These are phyloP conservation scores for Manihot esculenta DNA, from an alignment of 441 rosid species.

Conservation along the genomic window DNA sequence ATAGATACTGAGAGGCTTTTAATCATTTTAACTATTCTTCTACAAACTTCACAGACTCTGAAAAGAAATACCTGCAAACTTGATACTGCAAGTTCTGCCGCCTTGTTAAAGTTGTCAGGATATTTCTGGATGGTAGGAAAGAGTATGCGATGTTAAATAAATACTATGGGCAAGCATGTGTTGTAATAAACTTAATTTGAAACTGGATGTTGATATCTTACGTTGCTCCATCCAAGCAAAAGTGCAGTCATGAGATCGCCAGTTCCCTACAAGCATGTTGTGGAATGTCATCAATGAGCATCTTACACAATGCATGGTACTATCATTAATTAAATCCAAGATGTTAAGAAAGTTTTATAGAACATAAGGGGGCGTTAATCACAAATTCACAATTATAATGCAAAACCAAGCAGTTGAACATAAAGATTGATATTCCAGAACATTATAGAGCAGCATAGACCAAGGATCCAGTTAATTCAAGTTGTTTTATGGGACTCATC, in stretches of 20 bases:
- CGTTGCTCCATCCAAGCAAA: conserved; percentile 99
- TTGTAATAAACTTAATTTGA: background rate
- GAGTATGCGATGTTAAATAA: conserved; percentile 14
- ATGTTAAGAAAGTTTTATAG: no score
- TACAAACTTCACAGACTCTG: background rate
- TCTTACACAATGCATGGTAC: background rate
- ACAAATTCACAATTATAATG: background rate
- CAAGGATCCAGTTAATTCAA: no score
- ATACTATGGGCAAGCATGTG: background rate
- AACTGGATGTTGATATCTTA: conserved; percentile 31
- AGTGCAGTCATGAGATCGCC: conserved; percentile 98
- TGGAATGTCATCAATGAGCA: background rate
- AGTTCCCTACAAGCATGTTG: conserved; percentile 64
- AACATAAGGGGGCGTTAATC: background rate
- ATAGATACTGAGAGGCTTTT: background rate
- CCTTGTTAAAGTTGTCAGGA: conserved; percentile 70
- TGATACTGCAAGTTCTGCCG: conserved; percentile 97
- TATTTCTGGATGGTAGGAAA: conserved; percentile 61
- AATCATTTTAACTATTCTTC: background rate
- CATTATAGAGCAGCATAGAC: background rate
- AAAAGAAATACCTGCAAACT: conserved; percentile 75
- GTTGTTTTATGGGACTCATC: no score
- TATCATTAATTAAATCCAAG: background rate
- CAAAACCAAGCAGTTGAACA: background rate
- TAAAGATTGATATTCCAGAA: background rate